These are phyloP conservation scores for Phialemoniopsis sp. DNA, from an alignment of 2,329 filamentous ascomycete species.

Conservation along the genomic window DNA sequence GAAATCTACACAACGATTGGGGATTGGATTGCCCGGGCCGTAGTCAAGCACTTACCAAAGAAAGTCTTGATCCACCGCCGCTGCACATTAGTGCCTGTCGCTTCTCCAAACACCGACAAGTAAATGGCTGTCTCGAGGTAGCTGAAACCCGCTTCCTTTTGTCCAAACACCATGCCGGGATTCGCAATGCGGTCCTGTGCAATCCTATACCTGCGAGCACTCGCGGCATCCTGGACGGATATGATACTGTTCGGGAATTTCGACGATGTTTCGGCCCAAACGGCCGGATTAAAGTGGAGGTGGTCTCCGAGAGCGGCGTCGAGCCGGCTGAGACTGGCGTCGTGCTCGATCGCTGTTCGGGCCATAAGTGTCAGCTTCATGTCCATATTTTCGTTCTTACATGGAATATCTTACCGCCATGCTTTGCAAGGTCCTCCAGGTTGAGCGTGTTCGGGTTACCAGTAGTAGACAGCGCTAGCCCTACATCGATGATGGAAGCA, in stretches of 20 bases:
- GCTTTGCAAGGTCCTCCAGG: constrained; percentile 2
- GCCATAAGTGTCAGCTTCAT: no score
- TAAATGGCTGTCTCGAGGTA: constrained; percentile 6
- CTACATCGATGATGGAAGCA: constrained; percentile 35
- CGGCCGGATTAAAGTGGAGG: background rate
- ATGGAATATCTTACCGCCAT: no score
- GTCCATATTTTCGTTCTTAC: no score
- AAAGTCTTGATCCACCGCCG: constrained; percentile 4
- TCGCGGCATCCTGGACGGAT: background rate
- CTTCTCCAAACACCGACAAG: constrained; percentile 6
- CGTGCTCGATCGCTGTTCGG: constrained; percentile 1
- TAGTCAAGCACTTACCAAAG: constrained; percentile 4
- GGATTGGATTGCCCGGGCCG: no score
- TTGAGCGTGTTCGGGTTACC: constrained; percentile 38
- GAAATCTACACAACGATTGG: background rate
- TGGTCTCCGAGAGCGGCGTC: constrained; percentile 1
- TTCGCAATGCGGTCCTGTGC: constrained; percentile 4
- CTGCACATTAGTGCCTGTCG: constrained; percentile 2
- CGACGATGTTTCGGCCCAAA: background rate
- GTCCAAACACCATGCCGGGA: constrained; percentile 3
- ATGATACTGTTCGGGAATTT: constrained; percentile 25
- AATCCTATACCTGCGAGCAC: background rate
- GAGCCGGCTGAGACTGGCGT: constrained; percentile 1
- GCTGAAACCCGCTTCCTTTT: constrained; percentile 1
- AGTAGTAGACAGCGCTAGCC: constrained; percentile 33